Evolutionary conservation across 2,329 filamentous ascomycete species (phyloP).

Genomic region (Incumbomyces lentus): DNA sequence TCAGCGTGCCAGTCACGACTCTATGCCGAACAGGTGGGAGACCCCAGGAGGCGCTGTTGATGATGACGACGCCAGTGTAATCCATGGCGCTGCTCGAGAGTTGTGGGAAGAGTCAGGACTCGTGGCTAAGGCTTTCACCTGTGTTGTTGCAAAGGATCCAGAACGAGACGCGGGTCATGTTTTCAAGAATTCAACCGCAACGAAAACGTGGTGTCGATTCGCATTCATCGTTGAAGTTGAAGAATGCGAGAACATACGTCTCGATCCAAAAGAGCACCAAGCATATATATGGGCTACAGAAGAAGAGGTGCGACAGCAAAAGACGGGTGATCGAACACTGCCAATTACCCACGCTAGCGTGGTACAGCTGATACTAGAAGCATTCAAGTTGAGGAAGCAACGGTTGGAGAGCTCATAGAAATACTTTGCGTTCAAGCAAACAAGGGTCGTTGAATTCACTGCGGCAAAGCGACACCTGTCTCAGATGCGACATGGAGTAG

Average conservation of each 20-base stretch:
- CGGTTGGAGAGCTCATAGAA: too few species aligned
- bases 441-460: too few species aligned
- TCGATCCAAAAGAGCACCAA: conserved; percentile 29
- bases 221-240: background rate
- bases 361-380: too few species aligned
- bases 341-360: too few species aligned
- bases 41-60: conserved; percentile 43
- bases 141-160: conserved; percentile 27
- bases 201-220: conserved; percentile 18
- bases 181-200: conserved; percentile 1
- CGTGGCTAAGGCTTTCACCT: conserved; percentile 32
- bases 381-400: too few species aligned
- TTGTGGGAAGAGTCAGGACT: conserved; percentile 44
- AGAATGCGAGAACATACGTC: conserved; percentile 15
- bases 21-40: conserved; percentile 37
- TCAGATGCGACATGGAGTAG: too few species aligned
- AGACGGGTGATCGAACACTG: background rate
- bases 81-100: conserved; percentile 41
- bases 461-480: too few species aligned
- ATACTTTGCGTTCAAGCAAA: too few species aligned
- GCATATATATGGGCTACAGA: conserved; percentile 29
- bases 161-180: too few species aligned
- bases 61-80: conserved; percentile 35
- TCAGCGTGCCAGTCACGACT: conserved; percentile 33
- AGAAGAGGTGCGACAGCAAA: conserved; percentile 21